Evolutionary conservation across 2,329 filamentous ascomycete species (phyloP).

Genomic region (Exophiala bonariae): DNA sequence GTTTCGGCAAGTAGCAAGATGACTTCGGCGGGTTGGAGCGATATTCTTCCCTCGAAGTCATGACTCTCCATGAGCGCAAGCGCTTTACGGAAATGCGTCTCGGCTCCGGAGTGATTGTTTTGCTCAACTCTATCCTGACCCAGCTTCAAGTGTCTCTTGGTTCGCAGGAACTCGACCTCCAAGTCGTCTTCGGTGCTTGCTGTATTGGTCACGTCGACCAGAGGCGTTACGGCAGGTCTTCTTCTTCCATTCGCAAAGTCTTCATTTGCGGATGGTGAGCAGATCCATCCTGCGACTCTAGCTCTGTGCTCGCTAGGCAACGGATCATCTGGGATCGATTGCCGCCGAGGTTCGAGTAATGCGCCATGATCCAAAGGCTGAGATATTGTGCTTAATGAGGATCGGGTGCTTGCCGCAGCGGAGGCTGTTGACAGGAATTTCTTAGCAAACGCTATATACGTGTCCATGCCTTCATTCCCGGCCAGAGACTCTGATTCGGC

Average conservation of each 20-base stretch:
- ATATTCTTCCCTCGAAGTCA: constrained; percentile 24
- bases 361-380: constrained; percentile 14
- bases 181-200: constrained; percentile 11
- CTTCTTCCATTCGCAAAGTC: background rate
- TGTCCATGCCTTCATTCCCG: constrained; percentile 19
- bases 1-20: constrained; percentile 23
- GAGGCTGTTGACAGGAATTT: constrained; percentile 25
- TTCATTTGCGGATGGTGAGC: constrained; percentile 1
- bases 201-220: background rate
- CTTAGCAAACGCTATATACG: constrained; percentile 25
- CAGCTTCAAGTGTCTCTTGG: constrained; percentile 20
- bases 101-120: constrained; percentile 19
- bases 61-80: constrained; percentile 18
- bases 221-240: background rate
- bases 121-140: constrained; percentile 23
- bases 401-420: constrained; percentile 25
- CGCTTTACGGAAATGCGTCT: constrained; percentile 26
- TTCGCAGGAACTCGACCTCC: constrained; percentile 21
- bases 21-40: constrained; percentile 23
- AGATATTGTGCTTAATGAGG: constrained; percentile 21
- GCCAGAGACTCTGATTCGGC: constrained; percentile 4
- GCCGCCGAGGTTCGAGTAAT: background rate
- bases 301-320: constrained; percentile 4
- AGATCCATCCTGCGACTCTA: constrained; percentile 15
- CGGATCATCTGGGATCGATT: constrained; percentile 1